Percentiles rank a stretch among this genome's conserved stretches.
phyloP scores from a whole-genome alignment of 257 asterid species.

The Gentiana straminea region DNA sequence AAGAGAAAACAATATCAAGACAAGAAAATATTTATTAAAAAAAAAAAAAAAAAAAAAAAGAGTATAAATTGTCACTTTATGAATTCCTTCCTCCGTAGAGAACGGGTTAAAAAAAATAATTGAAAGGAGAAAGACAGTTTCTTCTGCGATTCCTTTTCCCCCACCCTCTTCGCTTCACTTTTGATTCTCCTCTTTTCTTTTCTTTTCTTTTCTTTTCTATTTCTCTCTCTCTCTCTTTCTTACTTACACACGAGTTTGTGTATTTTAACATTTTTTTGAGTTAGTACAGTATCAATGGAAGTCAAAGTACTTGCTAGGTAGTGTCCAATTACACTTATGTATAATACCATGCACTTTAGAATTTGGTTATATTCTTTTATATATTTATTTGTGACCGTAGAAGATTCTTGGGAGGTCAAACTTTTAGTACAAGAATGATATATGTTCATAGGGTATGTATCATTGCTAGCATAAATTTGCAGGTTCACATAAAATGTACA shows the following conservation, averaged over 20 bases:
- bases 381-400: too few relatives aligned
- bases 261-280: conserved; percentile 7
- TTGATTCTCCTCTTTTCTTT: conserved; percentile 5
- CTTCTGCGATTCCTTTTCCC: conserved; percentile 52
- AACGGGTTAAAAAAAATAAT: conserved; percentile 64
- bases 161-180: conserved; percentile 58
- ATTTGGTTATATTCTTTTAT: too few relatives aligned
- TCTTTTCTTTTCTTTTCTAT: not conserved
- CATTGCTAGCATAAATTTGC: too few relatives aligned
- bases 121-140: conserved; percentile 40
- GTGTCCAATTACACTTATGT: too few relatives aligned
- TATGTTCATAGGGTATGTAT: too few relatives aligned
- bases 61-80: conserved; percentile 39
- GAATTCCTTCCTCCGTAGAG: conserved; percentile 63
- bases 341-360: too few relatives aligned
- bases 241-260: conserved; percentile 11
- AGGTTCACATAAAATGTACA: too few relatives aligned
- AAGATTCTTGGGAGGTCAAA: too few relatives aligned
- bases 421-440: too few relatives aligned
- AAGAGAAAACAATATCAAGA: conserved; percentile 4
- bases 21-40: not conserved
- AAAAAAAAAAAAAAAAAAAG: conserved; percentile 4
- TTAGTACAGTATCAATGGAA: conserved; percentile 14
- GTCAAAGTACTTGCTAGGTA: conserved; percentile 4
- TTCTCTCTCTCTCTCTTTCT: conserved; percentile 2